Conservation (phyloP, 805 yeast genomes). For the Wickerhamomyces strasburgensis region DNA sequence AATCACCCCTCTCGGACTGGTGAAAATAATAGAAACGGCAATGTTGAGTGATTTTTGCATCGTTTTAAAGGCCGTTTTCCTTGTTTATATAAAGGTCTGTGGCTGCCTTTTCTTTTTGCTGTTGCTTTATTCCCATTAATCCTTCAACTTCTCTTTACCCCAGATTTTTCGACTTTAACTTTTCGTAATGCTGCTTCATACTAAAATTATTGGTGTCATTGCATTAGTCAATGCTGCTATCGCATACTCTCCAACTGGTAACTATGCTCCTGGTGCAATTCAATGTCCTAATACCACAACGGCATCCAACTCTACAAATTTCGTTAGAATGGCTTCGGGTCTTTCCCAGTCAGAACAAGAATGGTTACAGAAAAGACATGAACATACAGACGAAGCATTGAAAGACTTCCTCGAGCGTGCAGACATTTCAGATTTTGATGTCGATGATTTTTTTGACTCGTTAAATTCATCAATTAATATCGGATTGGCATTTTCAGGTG, state of each 20-base stretch:
- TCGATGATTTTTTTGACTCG: slow-evolving; percentile 32
- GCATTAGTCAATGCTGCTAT: not conserved
- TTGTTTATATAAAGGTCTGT: too few species aligned
- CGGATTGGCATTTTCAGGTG: slow-evolving; percentile 67
- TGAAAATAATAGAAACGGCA: too few species aligned
- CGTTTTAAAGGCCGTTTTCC: too few species aligned
- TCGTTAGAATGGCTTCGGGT: slow-evolving; percentile 42
- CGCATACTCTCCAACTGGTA: slow-evolving; percentile 49
- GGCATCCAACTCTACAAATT: slow-evolving; percentile 29
- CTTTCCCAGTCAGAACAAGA: slow-evolving; percentile 41
- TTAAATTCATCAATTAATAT: slow-evolving; percentile 37
- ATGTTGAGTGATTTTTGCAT: too few species aligned
- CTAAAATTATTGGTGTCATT: too few species aligned
- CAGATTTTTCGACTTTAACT: too few species aligned
- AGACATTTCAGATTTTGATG: slow-evolving; percentile 42
- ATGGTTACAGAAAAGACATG: slow-evolving; percentile 43
- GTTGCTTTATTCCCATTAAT: too few species aligned
- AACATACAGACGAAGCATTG: slow-evolving; percentile 26
- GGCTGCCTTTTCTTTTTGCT: too few species aligned
- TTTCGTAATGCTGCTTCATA: too few species aligned
- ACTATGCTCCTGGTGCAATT: slow-evolving; percentile 55
- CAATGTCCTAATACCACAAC: slow-evolving; percentile 53
- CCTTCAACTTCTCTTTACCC: too few species aligned
- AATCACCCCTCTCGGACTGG: too few species aligned
- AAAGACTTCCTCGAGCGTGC: slow-evolving; percentile 34